Conservation (phyloP, 2,329 filamentous ascomycete species). For the Scleromitrula shiraiana region DNA sequence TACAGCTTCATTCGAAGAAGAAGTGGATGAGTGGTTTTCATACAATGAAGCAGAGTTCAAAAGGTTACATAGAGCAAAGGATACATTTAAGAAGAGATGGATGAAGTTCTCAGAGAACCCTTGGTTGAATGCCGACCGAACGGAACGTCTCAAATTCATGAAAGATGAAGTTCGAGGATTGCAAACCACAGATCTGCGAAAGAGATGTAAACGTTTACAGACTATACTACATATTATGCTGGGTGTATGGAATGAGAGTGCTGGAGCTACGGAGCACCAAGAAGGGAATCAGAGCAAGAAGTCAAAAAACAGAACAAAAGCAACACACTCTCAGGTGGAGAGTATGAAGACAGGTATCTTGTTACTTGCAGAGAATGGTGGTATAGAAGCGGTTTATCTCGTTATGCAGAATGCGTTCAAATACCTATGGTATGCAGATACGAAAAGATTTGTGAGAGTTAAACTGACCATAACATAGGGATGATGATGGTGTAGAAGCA, state of each 20-base stretch:
- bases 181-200: constrained; percentile 39
- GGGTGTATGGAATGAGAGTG: constrained; percentile 63
- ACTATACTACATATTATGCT: constrained; percentile 54
- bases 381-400: constrained; percentile 23
- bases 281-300: constrained; percentile 31
- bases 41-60: constrained; percentile 83
- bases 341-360: constrained; percentile 49
- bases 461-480: constrained; percentile 18
- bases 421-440: constrained; percentile 27
- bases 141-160: constrained; percentile 50
- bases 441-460: background rate
- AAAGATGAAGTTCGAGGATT: constrained; percentile 40
- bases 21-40: constrained; percentile 96
- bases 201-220: constrained; percentile 46
- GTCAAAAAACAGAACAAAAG: constrained; percentile 41
- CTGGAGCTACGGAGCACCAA: constrained; percentile 35
- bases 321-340: constrained; percentile 48
- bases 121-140: constrained; percentile 60
- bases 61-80: constrained; percentile 66
- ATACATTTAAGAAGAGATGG: constrained; percentile 74
- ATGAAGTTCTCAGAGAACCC: constrained; percentile 41
- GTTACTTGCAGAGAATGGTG: constrained; percentile 42
- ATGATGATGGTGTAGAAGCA: constrained; percentile 30
- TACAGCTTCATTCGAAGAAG: constrained; percentile 67
- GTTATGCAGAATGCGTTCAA: constrained; percentile 27